phyloP scores from a whole-genome alignment of 176 grass and related monocot genomes.

The Carex kokanica region DNA sequence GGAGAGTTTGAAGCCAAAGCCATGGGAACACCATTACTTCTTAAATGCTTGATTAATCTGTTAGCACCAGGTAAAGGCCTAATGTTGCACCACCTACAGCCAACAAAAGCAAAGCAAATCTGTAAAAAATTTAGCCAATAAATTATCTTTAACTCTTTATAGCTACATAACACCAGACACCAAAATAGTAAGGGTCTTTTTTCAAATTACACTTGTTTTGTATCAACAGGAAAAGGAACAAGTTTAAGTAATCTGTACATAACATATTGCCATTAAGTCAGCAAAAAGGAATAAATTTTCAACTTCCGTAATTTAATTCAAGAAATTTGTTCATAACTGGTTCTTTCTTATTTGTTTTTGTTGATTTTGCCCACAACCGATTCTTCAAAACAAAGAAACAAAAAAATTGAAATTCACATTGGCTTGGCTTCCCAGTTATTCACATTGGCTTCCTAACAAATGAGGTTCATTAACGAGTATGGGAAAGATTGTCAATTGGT shows the following conservation, averaged over 20 bases:
- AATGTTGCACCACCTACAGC: conserved; percentile 80
- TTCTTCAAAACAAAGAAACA: background rate
- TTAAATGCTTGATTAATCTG: conserved; percentile 73
- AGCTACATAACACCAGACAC: background rate
- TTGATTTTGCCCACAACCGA: background rate
- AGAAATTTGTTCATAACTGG: background rate
- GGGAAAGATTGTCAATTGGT: background rate
- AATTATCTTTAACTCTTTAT: background rate
- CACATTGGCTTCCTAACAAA: no score
- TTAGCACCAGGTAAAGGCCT: conserved; percentile 85
- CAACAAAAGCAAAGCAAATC: background rate
- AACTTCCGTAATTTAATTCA: background rate
- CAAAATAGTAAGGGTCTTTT: background rate
- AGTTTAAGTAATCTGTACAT: background rate
- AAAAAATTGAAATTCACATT: background rate
- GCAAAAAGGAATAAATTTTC: background rate
- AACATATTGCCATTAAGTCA: background rate
- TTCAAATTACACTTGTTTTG: background rate
- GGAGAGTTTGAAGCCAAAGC: conserved; percentile 92
- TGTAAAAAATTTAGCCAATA: background rate
- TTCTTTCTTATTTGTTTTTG: background rate
- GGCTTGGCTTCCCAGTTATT: no score
- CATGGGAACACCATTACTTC: conserved; percentile 48
- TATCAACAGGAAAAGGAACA: background rate
- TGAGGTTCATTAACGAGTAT: background rate